These are phyloP conservation scores for Cucumis hystrix DNA, from an alignment of 306 rosid genomes.

Conservation along the genomic window DNA sequence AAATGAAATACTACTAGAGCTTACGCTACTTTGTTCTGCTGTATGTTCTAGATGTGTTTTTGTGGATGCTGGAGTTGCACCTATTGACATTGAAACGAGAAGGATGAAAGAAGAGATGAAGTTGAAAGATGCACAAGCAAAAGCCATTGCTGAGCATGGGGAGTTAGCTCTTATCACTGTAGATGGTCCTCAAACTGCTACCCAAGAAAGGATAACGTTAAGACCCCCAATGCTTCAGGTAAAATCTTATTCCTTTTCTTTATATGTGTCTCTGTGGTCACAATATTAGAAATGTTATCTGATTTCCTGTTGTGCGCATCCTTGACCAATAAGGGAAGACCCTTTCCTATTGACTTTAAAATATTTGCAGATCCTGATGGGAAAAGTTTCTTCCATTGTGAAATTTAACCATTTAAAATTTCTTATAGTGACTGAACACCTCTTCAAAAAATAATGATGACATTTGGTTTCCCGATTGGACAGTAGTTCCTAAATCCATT, in stretches of 20 bases:
- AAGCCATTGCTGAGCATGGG: conserved; percentile 78
- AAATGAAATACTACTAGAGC: neutral
- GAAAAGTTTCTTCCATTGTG: neutral
- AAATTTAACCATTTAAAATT: neutral
- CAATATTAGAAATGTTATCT: neutral
- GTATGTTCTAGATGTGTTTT: conserved; percentile 63
- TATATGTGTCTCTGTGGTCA: neutral
- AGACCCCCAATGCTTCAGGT: conserved; percentile 99
- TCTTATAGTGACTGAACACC: neutral
- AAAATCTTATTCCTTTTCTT: neutral
- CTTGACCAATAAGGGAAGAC: neutral
- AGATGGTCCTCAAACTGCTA: conserved; percentile 53
- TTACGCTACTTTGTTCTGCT: conserved; percentile 6
- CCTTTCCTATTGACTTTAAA: neutral
- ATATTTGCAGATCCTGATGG: neutral
- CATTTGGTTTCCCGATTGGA: neutral
- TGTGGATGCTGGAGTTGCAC: conserved; percentile 92
- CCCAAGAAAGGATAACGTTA: conserved; percentile 66
- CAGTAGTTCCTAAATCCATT: neutral
- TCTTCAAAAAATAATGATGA: neutral
- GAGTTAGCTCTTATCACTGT: conserved; percentile 79
- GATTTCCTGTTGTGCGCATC: neutral
- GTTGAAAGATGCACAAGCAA: conserved; percentile 57
- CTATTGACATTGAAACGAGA: conserved; percentile 72
- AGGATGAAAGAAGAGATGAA: conserved; percentile 84